Percentiles rank a stretch among this genome's conserved stretches.
phyloP scores from a whole-genome alignment of 805 yeast species.

The Schwanniomyces sp. region DNA sequence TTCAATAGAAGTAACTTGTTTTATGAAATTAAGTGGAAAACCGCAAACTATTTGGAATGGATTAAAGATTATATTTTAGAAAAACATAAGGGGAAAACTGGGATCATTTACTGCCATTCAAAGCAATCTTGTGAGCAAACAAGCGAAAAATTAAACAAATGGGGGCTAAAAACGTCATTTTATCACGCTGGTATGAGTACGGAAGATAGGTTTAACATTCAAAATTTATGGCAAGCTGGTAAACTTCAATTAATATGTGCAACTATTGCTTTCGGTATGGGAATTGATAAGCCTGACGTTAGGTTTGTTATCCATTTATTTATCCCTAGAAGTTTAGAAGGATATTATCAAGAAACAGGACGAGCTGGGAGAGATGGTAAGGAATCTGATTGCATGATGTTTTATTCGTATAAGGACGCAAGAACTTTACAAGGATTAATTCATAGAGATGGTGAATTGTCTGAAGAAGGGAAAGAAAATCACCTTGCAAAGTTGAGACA shows the following conservation, averaged over 20 bases:
- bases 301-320: constrained; percentile 87
- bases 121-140: constrained; percentile 86
- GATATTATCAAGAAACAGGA: constrained; percentile 97
- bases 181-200: constrained; percentile 96
- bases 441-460: constrained; percentile 69
- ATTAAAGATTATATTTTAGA: constrained; percentile 54
- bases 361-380: constrained; percentile 97
- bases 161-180: constrained; percentile 67
- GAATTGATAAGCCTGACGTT: constrained; percentile 95
- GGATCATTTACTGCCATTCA: constrained; percentile 92
- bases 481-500: constrained; percentile 76
- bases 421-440: constrained; percentile 74
- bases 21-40: constrained; percentile 75
- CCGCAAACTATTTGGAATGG: constrained; percentile 53
- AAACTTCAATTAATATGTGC: constrained; percentile 83
- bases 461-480: constrained; percentile 63
- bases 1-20: constrained; percentile 85
- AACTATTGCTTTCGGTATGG: constrained; percentile 99
- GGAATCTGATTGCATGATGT: constrained; percentile 79
- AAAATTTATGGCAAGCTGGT: constrained; percentile 78
- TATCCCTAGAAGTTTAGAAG: constrained; percentile 87
- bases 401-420: constrained; percentile 79
- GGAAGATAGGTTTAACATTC: constrained; percentile 70
- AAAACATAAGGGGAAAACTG: constrained; percentile 60
- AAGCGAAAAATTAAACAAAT: constrained; percentile 53